Conservation (phyloP, 768 basidiomycete species). For the Xerocomus spinulosus region DNA sequence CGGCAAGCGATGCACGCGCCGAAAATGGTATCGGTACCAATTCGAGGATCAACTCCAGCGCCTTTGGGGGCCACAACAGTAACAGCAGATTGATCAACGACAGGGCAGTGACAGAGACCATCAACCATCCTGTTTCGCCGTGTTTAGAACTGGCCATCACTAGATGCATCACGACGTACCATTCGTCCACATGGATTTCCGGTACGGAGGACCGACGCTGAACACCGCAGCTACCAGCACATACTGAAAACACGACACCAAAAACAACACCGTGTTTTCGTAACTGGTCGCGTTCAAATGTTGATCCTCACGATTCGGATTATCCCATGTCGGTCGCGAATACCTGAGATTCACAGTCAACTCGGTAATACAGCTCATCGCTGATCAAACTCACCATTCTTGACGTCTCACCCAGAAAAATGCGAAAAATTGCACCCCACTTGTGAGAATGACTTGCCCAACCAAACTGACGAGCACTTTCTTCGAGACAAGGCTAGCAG, state of each 20-base stretch:
- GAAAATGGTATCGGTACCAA: conserved; percentile 68
- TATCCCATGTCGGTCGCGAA: conserved; percentile 58
- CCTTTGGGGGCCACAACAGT: conserved; percentile 63
- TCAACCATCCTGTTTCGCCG: conserved; percentile 60
- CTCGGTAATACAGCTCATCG: not conserved
- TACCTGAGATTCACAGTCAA: conserved; percentile 52
- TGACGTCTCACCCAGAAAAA: conserved; percentile 87
- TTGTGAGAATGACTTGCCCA: conserved; percentile 87
- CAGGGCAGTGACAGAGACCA: conserved; percentile 68
- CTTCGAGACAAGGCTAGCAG: conserved; percentile 92
- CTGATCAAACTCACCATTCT: conserved; percentile 54
- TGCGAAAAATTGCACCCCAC: conserved; percentile 76
- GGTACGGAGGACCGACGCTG: conserved; percentile 95
- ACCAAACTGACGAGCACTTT: conserved; percentile 91
- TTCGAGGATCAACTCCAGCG: conserved; percentile 59
- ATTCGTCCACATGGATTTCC: conserved; percentile 93
- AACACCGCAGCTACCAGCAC: conserved; percentile 96
- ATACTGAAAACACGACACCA: conserved; percentile 98
- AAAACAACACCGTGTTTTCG: conserved; percentile 89
- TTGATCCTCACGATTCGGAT: conserved; percentile 50
- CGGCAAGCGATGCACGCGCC: conserved; percentile 67
- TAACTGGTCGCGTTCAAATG: conserved; percentile 82
- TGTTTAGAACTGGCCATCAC: not conserved
- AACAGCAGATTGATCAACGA: conserved; percentile 72
- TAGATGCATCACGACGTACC: conserved; percentile 43